Evolutionary conservation across 202 grass and related monocot species (phyloP).

Genomic region (Musa balbisiana): DNA sequence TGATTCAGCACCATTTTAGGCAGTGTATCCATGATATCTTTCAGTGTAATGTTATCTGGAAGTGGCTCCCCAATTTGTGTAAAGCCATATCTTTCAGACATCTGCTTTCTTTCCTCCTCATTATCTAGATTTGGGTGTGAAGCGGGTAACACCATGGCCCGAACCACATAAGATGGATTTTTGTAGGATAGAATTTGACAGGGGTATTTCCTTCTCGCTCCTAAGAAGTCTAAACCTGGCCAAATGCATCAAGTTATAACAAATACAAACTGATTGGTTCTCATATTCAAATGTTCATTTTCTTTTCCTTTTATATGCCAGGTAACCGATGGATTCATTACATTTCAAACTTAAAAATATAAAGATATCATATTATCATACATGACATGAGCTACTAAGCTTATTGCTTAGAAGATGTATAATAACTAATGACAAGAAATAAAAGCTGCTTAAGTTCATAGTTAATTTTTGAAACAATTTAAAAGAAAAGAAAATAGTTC

Average conservation of each 20-base stretch:
- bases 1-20: conserved; percentile 56
- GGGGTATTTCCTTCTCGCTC: conserved; percentile 21
- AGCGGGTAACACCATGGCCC: conserved; percentile 38
- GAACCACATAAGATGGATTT: conserved; percentile 26
- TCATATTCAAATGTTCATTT: background rate
- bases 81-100: conserved; percentile 78
- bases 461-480: background rate
- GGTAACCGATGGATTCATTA: background rate
- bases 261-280: background rate
- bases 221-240: background rate
- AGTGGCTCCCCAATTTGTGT: conserved; percentile 79
- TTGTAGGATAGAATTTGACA: conserved; percentile 30
- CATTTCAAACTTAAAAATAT: background rate
- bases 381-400: background rate
- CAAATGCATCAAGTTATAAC: background rate
- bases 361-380: background rate
- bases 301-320: background rate
- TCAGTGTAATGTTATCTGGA: conserved; percentile 61
- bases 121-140: conserved; percentile 37
- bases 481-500: background rate
- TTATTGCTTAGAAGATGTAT: background rate
- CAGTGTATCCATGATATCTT: conserved; percentile 88
- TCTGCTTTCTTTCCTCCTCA: conserved; percentile 42
- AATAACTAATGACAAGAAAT: background rate
- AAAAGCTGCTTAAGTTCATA: background rate